A percentile compares a stretch with the other conserved stretches of the same genome.
These are phyloP conservation scores for Chaetomiaceae sp. DNA, from an alignment of 2,329 filamentous ascomycete species.

Conservation along the genomic window DNA sequence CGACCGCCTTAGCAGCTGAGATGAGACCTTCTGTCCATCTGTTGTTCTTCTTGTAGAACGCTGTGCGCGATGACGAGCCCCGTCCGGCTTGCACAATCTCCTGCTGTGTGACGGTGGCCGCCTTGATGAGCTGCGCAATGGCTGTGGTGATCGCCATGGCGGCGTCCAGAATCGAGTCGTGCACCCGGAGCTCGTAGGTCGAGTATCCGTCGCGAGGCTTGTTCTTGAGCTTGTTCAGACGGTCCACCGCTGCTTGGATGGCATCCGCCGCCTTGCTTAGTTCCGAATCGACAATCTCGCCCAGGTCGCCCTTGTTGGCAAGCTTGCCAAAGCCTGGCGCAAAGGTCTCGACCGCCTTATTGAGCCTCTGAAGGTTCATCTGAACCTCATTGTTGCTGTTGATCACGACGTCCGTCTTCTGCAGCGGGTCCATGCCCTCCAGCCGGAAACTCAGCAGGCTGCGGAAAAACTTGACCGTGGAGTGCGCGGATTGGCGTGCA, in stretches of 20 bases:
- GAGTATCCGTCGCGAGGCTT: constrained; percentile 95
- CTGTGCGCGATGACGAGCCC: constrained; percentile 79
- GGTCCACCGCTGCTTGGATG: constrained; percentile 85
- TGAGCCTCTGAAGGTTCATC: constrained; percentile 86
- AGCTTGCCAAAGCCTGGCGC: constrained; percentile 84
- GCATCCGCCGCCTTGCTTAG: constrained; percentile 91
- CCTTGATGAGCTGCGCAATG: constrained; percentile 91
- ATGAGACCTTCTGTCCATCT: constrained; percentile 98
- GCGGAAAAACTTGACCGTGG: constrained; percentile 92
- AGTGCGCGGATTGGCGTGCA: constrained; percentile 76
- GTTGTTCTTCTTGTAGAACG: constrained; percentile 99
- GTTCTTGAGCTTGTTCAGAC: constrained; percentile 86
- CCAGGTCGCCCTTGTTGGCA: constrained; percentile 75
- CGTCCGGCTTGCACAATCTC: constrained; percentile 94
- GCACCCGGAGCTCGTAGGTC: constrained; percentile 92
- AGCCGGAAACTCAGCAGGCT: constrained; percentile 89
- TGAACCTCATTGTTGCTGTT: constrained; percentile 96
- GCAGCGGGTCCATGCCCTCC: constrained; percentile 81
- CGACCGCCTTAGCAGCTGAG: constrained; percentile 94
- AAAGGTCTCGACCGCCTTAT: constrained; percentile 88
- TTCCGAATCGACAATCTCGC: constrained; percentile 88
- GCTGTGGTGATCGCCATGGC: constrained; percentile 91
- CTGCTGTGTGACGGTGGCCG: constrained; percentile 85
- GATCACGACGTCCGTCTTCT: constrained; percentile 96
- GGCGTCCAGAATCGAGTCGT: constrained; percentile 90